phyloP scores from a whole-genome alignment of 352 stramenopile genomes.

The Phytophthora boehmeriae region DNA sequence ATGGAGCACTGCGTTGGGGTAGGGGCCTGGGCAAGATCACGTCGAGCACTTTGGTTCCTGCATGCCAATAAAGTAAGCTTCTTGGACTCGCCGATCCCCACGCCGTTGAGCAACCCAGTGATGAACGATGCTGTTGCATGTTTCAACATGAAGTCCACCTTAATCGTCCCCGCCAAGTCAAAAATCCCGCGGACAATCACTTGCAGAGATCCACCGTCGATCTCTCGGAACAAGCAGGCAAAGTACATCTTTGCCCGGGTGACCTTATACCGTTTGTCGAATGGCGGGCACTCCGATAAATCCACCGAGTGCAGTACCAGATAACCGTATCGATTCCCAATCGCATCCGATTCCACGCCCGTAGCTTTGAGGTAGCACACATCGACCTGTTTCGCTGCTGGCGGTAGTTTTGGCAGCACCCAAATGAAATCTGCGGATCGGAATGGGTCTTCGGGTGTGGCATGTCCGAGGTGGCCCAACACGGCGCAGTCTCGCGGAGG shows the following conservation, averaged over 20 bases:
- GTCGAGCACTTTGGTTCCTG: conserved; percentile 14
- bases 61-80: conserved; percentile 51
- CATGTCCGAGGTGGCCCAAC: conserved; percentile 38
- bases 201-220: conserved; percentile 29
- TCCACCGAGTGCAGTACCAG: conserved; percentile 49
- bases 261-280: conserved; percentile 27
- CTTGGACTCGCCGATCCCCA: conserved; percentile 51
- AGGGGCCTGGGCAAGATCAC: neutral
- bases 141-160: conserved; percentile 28
- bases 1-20: conserved; percentile 26
- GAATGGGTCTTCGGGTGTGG: conserved; percentile 42
- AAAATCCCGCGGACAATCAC: conserved; percentile 51
- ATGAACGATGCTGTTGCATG: conserved; percentile 39
- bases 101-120: conserved; percentile 44
- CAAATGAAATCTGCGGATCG: conserved; percentile 57
- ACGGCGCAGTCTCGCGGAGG: conserved; percentile 45
- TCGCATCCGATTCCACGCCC: conserved; percentile 37
- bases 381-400: conserved; percentile 38
- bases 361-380: conserved; percentile 49
- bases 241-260: conserved; percentile 44
- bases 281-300: conserved; percentile 40
- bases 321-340: conserved; percentile 44
- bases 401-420: conserved; percentile 33
- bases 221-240: conserved; percentile 45
- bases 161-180: conserved; percentile 40